Percentiles rank a stretch among this genome's conserved stretches.
Evolutionary conservation across 306 rosid species (phyloP).

Genomic region (Cucurbita pepo): DNA sequence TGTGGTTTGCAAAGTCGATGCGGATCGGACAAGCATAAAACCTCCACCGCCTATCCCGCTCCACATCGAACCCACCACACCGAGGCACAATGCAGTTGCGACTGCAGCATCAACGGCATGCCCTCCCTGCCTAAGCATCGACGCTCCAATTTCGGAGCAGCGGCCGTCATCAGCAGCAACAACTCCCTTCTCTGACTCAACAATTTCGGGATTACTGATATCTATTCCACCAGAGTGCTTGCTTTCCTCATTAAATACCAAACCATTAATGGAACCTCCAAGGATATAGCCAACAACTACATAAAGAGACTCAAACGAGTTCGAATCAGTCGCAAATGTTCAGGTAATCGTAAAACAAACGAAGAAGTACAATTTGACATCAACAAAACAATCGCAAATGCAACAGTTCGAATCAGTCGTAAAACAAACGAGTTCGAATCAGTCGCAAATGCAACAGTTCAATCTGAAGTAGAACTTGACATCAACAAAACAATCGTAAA

Average conservation of each 20-base stretch:
- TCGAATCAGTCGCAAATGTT: neutral
- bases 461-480: neutral
- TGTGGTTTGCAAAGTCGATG: slow-evolving; percentile 33
- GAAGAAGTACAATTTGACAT: neutral
- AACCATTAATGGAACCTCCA: slow-evolving; percentile 17
- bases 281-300: slow-evolving; percentile 27
- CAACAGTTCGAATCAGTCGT: no score
- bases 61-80: slow-evolving; percentile 55
- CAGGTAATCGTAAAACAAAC: neutral
- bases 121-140: slow-evolving; percentile 57
- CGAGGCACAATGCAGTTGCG: slow-evolving; percentile 69
- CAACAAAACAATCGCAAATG: neutral
- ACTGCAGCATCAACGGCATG: slow-evolving; percentile 98
- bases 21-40: slow-evolving; percentile 60
- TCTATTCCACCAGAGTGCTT: neutral
- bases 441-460: neutral
- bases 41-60: slow-evolving; percentile 93
- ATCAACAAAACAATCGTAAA: neutral
- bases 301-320: neutral
- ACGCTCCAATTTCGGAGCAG: slow-evolving; percentile 68
- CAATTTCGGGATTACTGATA: slow-evolving; percentile 11
- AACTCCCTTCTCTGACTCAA: slow-evolving; percentile 66
- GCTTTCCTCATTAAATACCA: slow-evolving; percentile 11
- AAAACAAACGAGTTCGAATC: neutral
- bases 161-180: slow-evolving; percentile 81